A percentile compares a stretch with the other conserved stretches of the same genome.
phyloP scores from a whole-genome alignment of 768 basidiomycete genomes.

The Trametes cingulata region DNA sequence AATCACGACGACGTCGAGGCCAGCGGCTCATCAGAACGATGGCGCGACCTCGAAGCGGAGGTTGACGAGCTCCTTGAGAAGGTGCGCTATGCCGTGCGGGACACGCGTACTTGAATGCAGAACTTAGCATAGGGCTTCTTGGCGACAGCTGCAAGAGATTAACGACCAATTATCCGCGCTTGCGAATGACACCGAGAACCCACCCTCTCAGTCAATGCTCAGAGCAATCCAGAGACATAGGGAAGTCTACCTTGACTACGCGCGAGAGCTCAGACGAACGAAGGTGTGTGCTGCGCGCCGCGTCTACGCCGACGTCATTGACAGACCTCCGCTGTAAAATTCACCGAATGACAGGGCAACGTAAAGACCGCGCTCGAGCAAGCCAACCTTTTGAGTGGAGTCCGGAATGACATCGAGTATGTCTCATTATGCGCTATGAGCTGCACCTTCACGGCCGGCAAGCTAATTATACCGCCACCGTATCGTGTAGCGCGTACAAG shows the following conservation, averaged over 20 bases:
- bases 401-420: conserved; percentile 95
- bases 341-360: conserved; percentile 54
- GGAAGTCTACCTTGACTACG: conserved; percentile 87
- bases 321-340: background rate
- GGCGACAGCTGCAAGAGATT: conserved; percentile 74
- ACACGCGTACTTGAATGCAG: conserved; percentile 7
- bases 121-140: conserved; percentile 23
- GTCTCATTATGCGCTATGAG: conserved; percentile 24
- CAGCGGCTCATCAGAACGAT: conserved; percentile 66
- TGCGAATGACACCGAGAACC: conserved; percentile 64
- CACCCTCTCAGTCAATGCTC: conserved; percentile 80
- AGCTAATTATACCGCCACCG: background rate
- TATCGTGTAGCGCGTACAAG: conserved; percentile 74
- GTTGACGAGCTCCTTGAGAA: conserved; percentile 85
- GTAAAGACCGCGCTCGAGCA: conserved; percentile 82
- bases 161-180: conserved; percentile 77
- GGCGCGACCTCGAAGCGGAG: conserved; percentile 84
- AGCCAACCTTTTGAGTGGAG: conserved; percentile 84
- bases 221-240: conserved; percentile 89
- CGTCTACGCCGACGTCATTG: background rate
- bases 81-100: conserved; percentile 45
- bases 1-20: conserved; percentile 67
- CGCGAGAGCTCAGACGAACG: conserved; percentile 81
- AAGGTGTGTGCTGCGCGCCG: conserved; percentile 51
- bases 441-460: background rate